A percentile compares a stretch with the other conserved stretches of the same genome.
phyloP scores from a whole-genome alignment of 768 basidiomycete species.

The Rhizopogon rudus region DNA sequence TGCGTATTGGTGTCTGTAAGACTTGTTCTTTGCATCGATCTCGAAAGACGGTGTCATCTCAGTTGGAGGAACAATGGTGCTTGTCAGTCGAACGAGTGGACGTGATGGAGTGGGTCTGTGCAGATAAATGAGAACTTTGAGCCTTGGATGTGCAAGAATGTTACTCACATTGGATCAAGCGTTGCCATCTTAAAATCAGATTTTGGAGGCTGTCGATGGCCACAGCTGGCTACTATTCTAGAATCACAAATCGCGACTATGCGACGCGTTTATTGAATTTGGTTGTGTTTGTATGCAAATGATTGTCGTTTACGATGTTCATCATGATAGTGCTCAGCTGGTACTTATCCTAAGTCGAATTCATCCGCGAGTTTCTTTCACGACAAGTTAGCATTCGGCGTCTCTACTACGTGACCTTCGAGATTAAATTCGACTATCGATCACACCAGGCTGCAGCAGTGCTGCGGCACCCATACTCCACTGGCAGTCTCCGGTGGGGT shows the following conservation, averaged over 20 bases:
- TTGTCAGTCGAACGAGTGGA: constrained; percentile 24
- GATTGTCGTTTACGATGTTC: no score
- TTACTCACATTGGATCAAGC: constrained; percentile 3
- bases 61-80: constrained; percentile 24
- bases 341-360: no score
- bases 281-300: background rate
- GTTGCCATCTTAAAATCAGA: background rate
- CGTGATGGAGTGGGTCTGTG: constrained; percentile 17
- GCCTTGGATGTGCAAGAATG: background rate
- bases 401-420: no score
- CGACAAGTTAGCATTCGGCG: no score
- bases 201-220: no score
- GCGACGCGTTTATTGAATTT: constrained; percentile 7
- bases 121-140: background rate
- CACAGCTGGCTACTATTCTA: no score
- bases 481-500: no score
- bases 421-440: no score
- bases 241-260: background rate
- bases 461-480: no score
- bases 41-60: constrained; percentile 33
- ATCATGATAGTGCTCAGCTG: no score
- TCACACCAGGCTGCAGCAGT: no score
- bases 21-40: constrained; percentile 39
- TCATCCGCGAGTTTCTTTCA: no score
- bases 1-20: constrained; percentile 66